Conservation (phyloP, 2,329 filamentous ascomycete species). For the Neoscytalidium dimidiatum region DNA sequence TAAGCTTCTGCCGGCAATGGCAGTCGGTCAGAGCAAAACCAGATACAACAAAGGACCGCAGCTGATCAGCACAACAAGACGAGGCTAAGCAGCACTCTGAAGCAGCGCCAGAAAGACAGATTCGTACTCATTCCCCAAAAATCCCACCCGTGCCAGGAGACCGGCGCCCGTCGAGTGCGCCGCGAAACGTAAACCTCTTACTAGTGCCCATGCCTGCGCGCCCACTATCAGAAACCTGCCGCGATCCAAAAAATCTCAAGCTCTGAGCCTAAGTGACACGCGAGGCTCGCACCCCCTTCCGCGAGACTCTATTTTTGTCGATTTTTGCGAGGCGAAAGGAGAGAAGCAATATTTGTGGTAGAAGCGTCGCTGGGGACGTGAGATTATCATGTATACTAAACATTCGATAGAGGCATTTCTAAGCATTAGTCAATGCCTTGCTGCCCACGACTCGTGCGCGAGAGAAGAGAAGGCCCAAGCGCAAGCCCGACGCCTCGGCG, state of each 20-base stretch:
- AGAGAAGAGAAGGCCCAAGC: neutral
- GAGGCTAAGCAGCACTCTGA: slow-evolving; percentile 1
- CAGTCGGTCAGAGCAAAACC: neutral
- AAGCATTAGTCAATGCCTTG: slow-evolving; percentile 10
- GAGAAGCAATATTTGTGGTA: neutral
- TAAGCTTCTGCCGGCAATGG: slow-evolving; percentile 13
- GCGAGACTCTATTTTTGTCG: neutral
- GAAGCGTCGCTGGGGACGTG: neutral
- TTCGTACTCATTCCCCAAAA: too few species aligned
- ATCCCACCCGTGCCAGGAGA: too few species aligned
- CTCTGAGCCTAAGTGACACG: neutral
- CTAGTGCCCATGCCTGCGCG: neutral
- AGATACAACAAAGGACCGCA: too few species aligned
- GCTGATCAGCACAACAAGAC: neutral
- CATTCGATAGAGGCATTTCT: slow-evolving; percentile 9
- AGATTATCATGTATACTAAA: slow-evolving; percentile 13
- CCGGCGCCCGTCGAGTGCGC: neutral
- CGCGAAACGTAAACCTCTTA: slow-evolving; percentile 15
- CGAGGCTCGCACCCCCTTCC: neutral
- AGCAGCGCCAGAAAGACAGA: too few species aligned
- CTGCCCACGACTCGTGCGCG: neutral
- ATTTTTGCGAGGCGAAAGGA: neutral
- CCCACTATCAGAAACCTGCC: neutral
- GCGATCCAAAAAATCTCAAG: too few species aligned
- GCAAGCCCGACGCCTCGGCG: neutral